Evolutionary conservation across 208 protist species (phyloP), one percentile per base, ranked within the genome.

Genomic region (Trypanosoma cruzi): DNA sequence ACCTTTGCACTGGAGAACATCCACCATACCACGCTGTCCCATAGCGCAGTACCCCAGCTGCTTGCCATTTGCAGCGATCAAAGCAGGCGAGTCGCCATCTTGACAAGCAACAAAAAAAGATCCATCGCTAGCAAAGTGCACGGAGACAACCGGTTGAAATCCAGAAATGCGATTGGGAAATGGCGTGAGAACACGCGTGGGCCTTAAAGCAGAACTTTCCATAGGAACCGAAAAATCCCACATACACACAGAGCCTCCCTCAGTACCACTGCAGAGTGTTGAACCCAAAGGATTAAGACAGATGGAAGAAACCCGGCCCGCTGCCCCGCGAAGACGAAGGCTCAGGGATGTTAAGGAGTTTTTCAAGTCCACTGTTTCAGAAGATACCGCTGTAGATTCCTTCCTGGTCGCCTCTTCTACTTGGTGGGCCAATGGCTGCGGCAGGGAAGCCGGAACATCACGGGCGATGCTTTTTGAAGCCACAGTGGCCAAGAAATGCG

Each of bases 111-210:
- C 82, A 56, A 88, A 77, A 73, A 89, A 89, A 14, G 74, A 64
- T 16, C 77, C 84, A 60, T 89, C 85, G 26, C 44, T 63, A 29
- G 84, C 55, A 22, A 42, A 74, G 18, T 85, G 55, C 24, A 89
- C 57, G 7, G 86, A 81, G 49, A 92, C 74, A 61, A 94, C 83
- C 3, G 86, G 66, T 71, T 94, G 89, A 77, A 90, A 75, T 0
- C 89, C 89, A 0, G 86, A 73, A 42, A 94, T 90, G 49, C 89
- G 83, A 46, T 92, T 91, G 4, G 89, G 84, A 80, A 94, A 94
- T 13, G 89, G 89, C 7, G 84, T 92, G 42, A 94, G 80, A 56
- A 86, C 65, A 7, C 89, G 85, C 46, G 89, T 94, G 16, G 86
- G 84, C 48, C 71, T 64, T 8, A 90, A 28, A 7, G 75, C 74